Conservation (phyloP, 1,284 basidiomycete genomes). For the Ustanciosporium gigantosporum region DNA sequence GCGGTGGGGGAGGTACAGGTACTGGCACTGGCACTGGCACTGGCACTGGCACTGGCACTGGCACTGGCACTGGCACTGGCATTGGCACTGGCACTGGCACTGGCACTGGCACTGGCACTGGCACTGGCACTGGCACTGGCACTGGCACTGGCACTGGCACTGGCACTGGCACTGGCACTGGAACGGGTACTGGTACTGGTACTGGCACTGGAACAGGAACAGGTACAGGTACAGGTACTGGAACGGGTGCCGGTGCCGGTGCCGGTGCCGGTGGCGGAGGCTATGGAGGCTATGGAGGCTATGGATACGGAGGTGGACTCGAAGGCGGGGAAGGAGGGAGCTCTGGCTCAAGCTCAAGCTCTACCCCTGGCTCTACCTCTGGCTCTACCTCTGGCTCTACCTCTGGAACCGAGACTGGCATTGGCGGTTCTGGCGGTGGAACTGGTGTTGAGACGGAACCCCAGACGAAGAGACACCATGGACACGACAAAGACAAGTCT, state of each 20-base stretch:
- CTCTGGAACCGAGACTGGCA: conserved; percentile 1
- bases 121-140: neutral
- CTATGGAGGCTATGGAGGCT: conserved; percentile 1
- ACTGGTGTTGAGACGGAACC: conserved; percentile 5
- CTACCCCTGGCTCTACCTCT: neutral
- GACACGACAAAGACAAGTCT: too few relatives aligned
- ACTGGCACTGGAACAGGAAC: conserved; percentile 1
- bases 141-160: neutral
- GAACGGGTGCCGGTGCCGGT: conserved; percentile 10
- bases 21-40: conserved; percentile 1
- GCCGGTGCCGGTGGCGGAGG: conserved; percentile 2
- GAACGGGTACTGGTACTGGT: neutral
- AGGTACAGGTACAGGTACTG: conserved; percentile 1
- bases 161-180: conserved; percentile 2
- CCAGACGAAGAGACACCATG: too few relatives aligned
- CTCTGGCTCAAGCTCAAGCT: conserved; percentile 4
- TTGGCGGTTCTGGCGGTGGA: conserved; percentile 4
- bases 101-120: neutral
- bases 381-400: conserved; percentile 3
- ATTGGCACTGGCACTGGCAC: neutral
- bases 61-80: conserved; percentile 1
- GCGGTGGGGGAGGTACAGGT: conserved; percentile 4
- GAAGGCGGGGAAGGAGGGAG: conserved; percentile 1
- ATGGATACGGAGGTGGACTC: conserved; percentile 2
- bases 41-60: conserved; percentile 1